phyloP scores from a whole-genome alignment of 177 flowering plant species.

The Vitis hybrid region DNA sequence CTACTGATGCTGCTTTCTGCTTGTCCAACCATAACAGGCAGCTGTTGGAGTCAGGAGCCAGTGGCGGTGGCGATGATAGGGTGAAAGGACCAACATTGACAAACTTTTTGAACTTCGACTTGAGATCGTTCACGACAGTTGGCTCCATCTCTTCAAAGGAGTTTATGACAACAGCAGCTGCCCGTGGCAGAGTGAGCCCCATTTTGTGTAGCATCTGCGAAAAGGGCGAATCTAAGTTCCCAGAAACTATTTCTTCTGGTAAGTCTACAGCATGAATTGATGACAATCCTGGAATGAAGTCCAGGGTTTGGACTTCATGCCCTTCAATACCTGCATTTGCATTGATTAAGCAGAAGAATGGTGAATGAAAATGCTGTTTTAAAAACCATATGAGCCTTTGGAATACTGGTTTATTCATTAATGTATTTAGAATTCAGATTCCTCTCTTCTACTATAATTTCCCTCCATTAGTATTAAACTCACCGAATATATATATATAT shows the following conservation, averaged over 20 bases:
- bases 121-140: slow-evolving; percentile 14
- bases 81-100: slow-evolving; percentile 45
- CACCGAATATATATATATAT: too few relatives aligned
- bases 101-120: slow-evolving; percentile 21
- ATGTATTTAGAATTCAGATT: too few relatives aligned
- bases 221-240: slow-evolving; percentile 18
- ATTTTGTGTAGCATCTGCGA: slow-evolving; percentile 28
- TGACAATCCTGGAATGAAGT: slow-evolving; percentile 44
- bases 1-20: slow-evolving; percentile 34
- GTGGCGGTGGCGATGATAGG: slow-evolving; percentile 11
- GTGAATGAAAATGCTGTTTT: too few relatives aligned
- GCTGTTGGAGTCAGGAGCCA: slow-evolving; percentile 10
- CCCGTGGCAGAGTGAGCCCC: slow-evolving; percentile 32
- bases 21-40: slow-evolving; percentile 45
- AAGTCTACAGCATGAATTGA: slow-evolving; percentile 20
- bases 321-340: slow-evolving; percentile 12
- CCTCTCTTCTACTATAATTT: too few relatives aligned
- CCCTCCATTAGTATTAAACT: too few relatives aligned
- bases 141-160: slow-evolving; percentile 47
- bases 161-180: slow-evolving; percentile 33
- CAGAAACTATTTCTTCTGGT: slow-evolving; percentile 26
- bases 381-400: too few relatives aligned
- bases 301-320: slow-evolving; percentile 16
- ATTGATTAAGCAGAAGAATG: not conserved
- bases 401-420: too few relatives aligned